Percentiles rank a stretch among this genome's conserved stretches.
Evolutionary conservation across 352 stramenopile species (phyloP).

Genomic region (Globisporangium cederbergense): DNA sequence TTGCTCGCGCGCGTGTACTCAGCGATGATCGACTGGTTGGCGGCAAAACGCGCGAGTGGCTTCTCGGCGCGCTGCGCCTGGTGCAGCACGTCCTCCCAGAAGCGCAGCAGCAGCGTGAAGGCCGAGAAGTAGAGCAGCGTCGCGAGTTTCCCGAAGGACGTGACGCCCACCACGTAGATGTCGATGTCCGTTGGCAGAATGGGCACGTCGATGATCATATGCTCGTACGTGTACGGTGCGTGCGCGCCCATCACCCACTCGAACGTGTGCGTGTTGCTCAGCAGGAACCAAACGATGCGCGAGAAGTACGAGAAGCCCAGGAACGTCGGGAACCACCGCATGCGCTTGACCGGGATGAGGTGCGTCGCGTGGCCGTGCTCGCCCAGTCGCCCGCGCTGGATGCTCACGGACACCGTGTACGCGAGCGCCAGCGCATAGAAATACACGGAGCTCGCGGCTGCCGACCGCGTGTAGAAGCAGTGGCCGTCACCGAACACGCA

Average conservation of each 20-base stretch:
- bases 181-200: conserved; percentile 74
- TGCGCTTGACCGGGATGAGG: conserved; percentile 71
- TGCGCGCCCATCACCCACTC: conserved; percentile 60
- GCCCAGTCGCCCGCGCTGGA: conserved; percentile 60
- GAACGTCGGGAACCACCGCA: conserved; percentile 84
- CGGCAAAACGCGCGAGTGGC: conserved; percentile 52
- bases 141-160: conserved; percentile 67
- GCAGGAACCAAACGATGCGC: conserved; percentile 69
- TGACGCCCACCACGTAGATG: conserved; percentile 79
- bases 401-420: conserved; percentile 73
- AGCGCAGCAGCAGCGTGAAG: conserved; percentile 76
- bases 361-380: conserved; percentile 84
- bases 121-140: conserved; percentile 81
- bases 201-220: conserved; percentile 71
- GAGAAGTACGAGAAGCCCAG: conserved; percentile 67
- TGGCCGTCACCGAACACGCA: conserved; percentile 69
- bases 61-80: conserved; percentile 53
- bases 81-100: conserved; percentile 74
- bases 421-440: conserved; percentile 61
- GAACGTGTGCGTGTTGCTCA: conserved; percentile 81
- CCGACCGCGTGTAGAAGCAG: conserved; percentile 77
- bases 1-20: conserved; percentile 59
- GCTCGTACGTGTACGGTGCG: conserved; percentile 50
- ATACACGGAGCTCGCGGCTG: conserved; percentile 57
- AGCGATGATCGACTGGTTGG: conserved; percentile 70